Conservation (phyloP, 176 grass and related monocot species). For the Otatea glauca region DNA sequence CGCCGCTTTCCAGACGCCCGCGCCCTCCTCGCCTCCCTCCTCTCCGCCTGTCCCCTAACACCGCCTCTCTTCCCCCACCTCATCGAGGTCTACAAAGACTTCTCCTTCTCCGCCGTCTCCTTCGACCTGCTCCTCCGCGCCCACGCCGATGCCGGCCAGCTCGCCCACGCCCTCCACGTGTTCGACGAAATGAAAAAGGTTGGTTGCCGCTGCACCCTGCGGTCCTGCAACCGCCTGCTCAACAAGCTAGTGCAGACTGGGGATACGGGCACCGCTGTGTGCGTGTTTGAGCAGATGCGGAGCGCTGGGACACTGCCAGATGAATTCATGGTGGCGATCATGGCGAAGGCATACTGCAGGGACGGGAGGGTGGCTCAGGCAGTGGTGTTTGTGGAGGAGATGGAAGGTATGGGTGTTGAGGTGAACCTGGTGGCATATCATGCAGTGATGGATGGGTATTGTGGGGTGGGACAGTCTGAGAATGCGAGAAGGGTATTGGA, state of each 20-base stretch:
- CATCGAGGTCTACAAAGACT: slow-evolving; percentile 68
- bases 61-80: slow-evolving; percentile 63
- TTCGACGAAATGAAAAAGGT: slow-evolving; percentile 81
- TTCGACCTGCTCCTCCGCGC: slow-evolving; percentile 88
- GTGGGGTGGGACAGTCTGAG: slow-evolving; percentile 54
- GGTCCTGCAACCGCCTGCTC: slow-evolving; percentile 82
- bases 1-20: too few species aligned
- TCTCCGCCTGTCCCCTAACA: not conserved
- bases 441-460: slow-evolving; percentile 73
- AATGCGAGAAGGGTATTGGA: slow-evolving; percentile 57
- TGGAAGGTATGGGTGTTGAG: slow-evolving; percentile 72
- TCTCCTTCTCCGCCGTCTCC: slow-evolving; percentile 69
- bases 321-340: slow-evolving; percentile 65
- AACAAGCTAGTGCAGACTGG: slow-evolving; percentile 64
- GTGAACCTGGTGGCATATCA: slow-evolving; percentile 83
- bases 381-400: slow-evolving; percentile 56
- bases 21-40: too few species aligned
- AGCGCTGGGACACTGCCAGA: slow-evolving; percentile 57
- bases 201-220: slow-evolving; percentile 67
- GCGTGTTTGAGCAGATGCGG: slow-evolving; percentile 75
- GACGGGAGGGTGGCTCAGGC: slow-evolving; percentile 47
- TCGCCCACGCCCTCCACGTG: slow-evolving; percentile 67
- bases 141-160: slow-evolving; percentile 47
- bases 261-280: slow-evolving; percentile 36
- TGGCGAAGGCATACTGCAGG: slow-evolving; percentile 83